Evolutionary conservation across 2,329 filamentous ascomycete genomes (phyloP).

Genomic region (Diaporthe humulicola): DNA sequence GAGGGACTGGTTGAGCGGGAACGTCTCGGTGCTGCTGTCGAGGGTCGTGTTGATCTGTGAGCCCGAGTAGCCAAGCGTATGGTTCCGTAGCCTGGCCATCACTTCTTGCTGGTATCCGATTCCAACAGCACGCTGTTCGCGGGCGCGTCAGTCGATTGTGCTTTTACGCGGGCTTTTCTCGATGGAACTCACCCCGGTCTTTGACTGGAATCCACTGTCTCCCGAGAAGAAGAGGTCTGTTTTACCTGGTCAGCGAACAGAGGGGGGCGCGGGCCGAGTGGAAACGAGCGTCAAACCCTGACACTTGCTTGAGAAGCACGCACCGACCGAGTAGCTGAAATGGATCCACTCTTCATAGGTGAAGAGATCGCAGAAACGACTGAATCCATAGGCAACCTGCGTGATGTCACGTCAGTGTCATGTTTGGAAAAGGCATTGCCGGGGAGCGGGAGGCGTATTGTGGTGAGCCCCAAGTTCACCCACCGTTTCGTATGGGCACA

Average conservation of each 20-base stretch:
- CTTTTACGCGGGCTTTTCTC: not conserved
- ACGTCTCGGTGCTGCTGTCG: constrained; percentile 76
- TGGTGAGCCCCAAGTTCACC: constrained; percentile 13
- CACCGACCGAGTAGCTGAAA: constrained; percentile 76
- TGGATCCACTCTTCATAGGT: constrained; percentile 81
- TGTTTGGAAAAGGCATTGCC: not conserved
- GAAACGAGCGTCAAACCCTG: too few species aligned
- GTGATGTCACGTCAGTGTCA: constrained; percentile 29
- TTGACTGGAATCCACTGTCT: constrained; percentile 72
- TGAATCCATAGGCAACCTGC: constrained; percentile 79
- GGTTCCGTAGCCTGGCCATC: constrained; percentile 77
- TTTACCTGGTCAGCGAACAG: not conserved
- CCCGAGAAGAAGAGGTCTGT: constrained; percentile 73
- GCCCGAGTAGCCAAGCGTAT: constrained; percentile 70
- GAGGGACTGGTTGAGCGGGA: constrained; percentile 79
- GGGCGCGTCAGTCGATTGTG: constrained; percentile 8
- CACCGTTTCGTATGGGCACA: constrained; percentile 82
- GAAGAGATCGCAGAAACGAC: constrained; percentile 80
- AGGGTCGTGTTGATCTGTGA: constrained; percentile 78
- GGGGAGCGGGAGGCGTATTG: not conserved
- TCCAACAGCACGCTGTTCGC: constrained; percentile 73
- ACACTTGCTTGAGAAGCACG: not conserved
- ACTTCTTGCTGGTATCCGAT: constrained; percentile 81
- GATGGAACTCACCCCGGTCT: constrained; percentile 64
- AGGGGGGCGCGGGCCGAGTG: not conserved